phyloP scores from a whole-genome alignment of 1,284 basidiomycete genomes.

The Ceratobasidium sp. region DNA sequence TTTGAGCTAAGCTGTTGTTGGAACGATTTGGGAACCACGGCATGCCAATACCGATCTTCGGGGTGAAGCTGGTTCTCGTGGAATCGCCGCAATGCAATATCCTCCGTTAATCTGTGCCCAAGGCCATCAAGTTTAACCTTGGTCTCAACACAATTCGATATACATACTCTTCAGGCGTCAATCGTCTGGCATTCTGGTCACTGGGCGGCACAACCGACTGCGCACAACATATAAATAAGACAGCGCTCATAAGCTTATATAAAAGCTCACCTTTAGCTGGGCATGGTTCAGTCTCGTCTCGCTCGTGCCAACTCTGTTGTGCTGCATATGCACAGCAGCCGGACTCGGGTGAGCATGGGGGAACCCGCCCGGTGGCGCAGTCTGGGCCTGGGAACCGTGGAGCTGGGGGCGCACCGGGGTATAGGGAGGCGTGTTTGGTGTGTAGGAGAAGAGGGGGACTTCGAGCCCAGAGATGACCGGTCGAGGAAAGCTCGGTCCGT shows the following conservation, averaged over 20 bases:
- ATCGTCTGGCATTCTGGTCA: not conserved
- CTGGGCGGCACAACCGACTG: not conserved
- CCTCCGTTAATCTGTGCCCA: not conserved
- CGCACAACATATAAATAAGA: not conserved
- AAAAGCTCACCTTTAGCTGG: not conserved
- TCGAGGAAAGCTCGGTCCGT: constrained; percentile 12
- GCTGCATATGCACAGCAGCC: not conserved
- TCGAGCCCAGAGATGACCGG: constrained; percentile 1
- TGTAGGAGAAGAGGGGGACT: not conserved
- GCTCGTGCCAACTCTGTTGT: constrained; percentile 4
- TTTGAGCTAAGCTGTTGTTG: constrained; percentile 72
- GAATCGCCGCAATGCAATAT: constrained; percentile 62
- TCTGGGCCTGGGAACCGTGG: not conserved
- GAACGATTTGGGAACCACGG: constrained; percentile 73
- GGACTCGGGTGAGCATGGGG: constrained; percentile 12
- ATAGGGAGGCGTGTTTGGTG: not conserved
- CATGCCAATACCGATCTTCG: constrained; percentile 78
- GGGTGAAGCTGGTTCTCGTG: constrained; percentile 69
- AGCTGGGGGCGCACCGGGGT: constrained; percentile 25
- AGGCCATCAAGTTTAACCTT: not conserved
- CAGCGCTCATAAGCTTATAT: not conserved
- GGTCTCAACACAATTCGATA: not conserved
- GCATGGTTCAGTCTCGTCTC: not conserved
- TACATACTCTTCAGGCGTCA: constrained; percentile 30
- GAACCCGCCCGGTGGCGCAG: constrained; percentile 12